Evolutionary conservation across 768 basidiomycete genomes (phyloP).

Genomic region (Tubosaeta sp.): DNA sequence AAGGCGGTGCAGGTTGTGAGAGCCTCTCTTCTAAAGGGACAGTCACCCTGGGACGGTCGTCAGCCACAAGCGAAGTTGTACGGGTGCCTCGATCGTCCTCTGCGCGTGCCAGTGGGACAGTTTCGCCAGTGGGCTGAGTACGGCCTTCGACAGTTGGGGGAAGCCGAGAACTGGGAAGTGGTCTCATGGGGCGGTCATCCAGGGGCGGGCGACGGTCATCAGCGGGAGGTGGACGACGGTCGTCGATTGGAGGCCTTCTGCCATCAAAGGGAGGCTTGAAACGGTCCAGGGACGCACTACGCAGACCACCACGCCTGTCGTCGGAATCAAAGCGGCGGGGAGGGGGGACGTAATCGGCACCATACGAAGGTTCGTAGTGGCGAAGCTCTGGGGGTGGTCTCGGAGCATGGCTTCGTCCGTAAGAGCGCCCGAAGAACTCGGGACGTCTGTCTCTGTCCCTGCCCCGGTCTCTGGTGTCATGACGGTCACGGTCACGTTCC

Average conservation of each 20-base stretch:
- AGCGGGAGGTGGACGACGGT: slow-evolving; percentile 21
- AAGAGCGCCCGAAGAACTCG: slow-evolving; percentile 36
- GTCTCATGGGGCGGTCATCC: slow-evolving; percentile 33
- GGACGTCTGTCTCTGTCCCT: slow-evolving; percentile 37
- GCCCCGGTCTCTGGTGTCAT: slow-evolving; percentile 25
- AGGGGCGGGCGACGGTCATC: slow-evolving; percentile 24
- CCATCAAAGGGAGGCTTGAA: slow-evolving; percentile 27
- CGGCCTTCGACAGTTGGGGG: slow-evolving; percentile 20
- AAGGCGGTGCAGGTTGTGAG: slow-evolving; percentile 31
- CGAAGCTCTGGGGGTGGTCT: slow-evolving; percentile 44
- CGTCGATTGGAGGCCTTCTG: slow-evolving; percentile 28
- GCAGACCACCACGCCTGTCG: slow-evolving; percentile 23
- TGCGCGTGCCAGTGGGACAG: slow-evolving; percentile 14
- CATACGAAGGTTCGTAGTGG: slow-evolving; percentile 45
- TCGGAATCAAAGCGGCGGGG: slow-evolving; percentile 33
- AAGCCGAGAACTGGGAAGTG: slow-evolving; percentile 21
- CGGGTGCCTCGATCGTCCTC: slow-evolving; percentile 28
- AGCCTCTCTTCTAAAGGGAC: slow-evolving; percentile 39
- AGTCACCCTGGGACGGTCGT: slow-evolving; percentile 26
- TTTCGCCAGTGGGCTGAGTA: slow-evolving; percentile 13
- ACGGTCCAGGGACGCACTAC: slow-evolving; percentile 16
- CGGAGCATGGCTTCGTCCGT: slow-evolving; percentile 36
- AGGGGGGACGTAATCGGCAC: slow-evolving; percentile 29
- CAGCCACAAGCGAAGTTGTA: slow-evolving; percentile 15
- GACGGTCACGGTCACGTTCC: slow-evolving; percentile 35